A percentile compares a stretch with the other conserved stretches of the same genome.
phyloP scores from a whole-genome alignment of 176 grass and related monocot species.

The Urochloa ruziziensis region DNA sequence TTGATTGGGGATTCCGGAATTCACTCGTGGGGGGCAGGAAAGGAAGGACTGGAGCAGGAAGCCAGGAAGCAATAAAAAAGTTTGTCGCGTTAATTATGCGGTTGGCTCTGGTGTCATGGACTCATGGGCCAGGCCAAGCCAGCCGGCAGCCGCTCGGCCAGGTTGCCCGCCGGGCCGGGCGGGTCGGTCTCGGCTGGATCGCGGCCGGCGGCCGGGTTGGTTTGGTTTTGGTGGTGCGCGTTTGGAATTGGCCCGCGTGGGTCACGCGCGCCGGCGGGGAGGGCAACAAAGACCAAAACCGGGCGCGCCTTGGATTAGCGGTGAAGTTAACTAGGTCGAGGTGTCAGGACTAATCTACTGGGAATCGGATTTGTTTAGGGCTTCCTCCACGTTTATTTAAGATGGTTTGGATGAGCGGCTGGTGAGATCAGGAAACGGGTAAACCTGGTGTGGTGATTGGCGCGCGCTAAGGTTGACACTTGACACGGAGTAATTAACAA shows the following conservation, averaged over 20 bases:
- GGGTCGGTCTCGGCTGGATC: no score
- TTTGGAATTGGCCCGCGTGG: not conserved
- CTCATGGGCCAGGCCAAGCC: not conserved
- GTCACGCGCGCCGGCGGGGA: not conserved
- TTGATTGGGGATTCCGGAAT: conserved; percentile 25
- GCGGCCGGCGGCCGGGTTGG: not conserved
- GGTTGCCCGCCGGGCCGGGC: not conserved
- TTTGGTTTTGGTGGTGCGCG: not conserved
- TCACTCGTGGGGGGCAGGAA: not conserved
- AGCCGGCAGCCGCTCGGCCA: not conserved
- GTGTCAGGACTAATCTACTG: no score
- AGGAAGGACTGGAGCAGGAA: no score
- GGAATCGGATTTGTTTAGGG: not conserved
- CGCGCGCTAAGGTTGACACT: not conserved
- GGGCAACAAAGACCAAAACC: no score
- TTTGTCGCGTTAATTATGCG: not conserved
- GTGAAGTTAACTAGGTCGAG: no score
- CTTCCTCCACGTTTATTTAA: no score
- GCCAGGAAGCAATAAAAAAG: not conserved
- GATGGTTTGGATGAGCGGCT: no score
- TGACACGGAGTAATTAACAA: not conserved
- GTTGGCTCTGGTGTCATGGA: not conserved
- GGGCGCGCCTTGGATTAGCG: not conserved
- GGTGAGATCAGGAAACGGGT: no score
- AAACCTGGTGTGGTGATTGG: no score